Conservation (phyloP, 345 rosid species). For the Gossypium longicalyx region DNA sequence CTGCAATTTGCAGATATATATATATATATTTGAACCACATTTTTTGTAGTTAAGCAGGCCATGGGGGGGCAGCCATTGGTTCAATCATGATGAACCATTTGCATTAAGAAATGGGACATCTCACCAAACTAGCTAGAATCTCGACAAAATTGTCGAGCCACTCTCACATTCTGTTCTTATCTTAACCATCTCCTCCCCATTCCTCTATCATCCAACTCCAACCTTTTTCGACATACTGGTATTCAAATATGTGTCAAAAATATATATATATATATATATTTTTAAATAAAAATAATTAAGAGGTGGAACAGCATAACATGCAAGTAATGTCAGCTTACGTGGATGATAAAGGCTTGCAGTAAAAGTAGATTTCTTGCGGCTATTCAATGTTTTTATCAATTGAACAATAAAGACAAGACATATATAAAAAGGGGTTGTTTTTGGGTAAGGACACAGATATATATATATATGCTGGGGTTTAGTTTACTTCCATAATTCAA, state of each 20-base stretch:
- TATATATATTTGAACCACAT: neutral
- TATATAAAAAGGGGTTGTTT: neutral
- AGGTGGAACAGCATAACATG: too few species aligned
- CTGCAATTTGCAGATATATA: slow-evolving; percentile 5
- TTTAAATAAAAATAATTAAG: too few species aligned
- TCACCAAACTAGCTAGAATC: slow-evolving; percentile 22
- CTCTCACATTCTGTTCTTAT: slow-evolving; percentile 24
- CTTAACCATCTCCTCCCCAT: slow-evolving; percentile 10
- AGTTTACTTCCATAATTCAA: neutral
- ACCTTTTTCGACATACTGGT: neutral
- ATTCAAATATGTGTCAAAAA: too few species aligned
- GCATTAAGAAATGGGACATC: slow-evolving; percentile 19
- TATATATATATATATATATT: too few species aligned
- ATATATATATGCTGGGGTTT: slow-evolving; percentile 2
- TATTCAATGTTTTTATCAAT: neutral
- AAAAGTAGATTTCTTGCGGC: too few species aligned
- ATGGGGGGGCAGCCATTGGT: slow-evolving; percentile 4
- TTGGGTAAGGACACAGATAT: slow-evolving; percentile 22
- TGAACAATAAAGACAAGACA: neutral
- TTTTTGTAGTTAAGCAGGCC: slow-evolving; percentile 11
- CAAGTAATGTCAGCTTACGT: too few species aligned
- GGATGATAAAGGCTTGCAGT: too few species aligned
- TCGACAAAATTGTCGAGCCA: slow-evolving; percentile 15
- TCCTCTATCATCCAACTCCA: neutral
- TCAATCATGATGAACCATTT: neutral